Percentiles rank a stretch among this genome's conserved stretches.
Conservation (phyloP, 1,284 basidiomycete genomes). For the Hemileccinum hortonii region DNA sequence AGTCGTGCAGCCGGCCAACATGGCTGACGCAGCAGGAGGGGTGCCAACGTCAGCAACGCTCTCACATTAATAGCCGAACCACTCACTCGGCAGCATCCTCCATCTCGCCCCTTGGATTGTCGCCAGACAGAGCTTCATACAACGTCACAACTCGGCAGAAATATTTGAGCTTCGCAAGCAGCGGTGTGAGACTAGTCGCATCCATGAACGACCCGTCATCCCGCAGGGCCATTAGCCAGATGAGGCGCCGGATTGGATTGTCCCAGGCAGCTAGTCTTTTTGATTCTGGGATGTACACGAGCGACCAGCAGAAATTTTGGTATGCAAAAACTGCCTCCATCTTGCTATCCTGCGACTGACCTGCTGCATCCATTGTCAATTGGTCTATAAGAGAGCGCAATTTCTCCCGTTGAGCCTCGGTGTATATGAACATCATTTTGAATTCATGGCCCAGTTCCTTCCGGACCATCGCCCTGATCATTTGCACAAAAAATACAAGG, state of each 20-base stretch:
- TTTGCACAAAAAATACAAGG: constrained; percentile 2
- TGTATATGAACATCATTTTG: background rate
- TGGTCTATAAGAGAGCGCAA: background rate
- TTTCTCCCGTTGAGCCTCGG: background rate
- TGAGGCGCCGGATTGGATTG: background rate
- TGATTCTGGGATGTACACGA: background rate
- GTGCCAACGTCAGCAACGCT: too few relatives aligned
- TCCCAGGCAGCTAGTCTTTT: background rate
- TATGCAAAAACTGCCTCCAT: background rate
- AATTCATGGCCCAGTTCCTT: constrained; percentile 5
- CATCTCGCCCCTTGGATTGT: background rate
- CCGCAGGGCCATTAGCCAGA: constrained; percentile 11
- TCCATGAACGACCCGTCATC: constrained; percentile 8
- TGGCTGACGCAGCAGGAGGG: background rate
- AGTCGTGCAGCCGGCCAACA: background rate
- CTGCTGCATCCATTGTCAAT: background rate
- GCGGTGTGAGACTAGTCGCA: background rate
- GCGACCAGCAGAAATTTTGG: constrained; percentile 9
- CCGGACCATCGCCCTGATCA: constrained; percentile 8
- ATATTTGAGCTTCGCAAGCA: constrained; percentile 12
- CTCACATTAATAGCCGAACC: background rate
- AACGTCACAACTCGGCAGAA: constrained; percentile 2
- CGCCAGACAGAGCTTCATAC: background rate
- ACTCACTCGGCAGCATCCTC: constrained; percentile 4
- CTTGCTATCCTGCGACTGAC: background rate